These are phyloP conservation scores for Cinchona pubescens DNA, from an alignment of 257 asterid genomes.

Conservation along the genomic window DNA sequence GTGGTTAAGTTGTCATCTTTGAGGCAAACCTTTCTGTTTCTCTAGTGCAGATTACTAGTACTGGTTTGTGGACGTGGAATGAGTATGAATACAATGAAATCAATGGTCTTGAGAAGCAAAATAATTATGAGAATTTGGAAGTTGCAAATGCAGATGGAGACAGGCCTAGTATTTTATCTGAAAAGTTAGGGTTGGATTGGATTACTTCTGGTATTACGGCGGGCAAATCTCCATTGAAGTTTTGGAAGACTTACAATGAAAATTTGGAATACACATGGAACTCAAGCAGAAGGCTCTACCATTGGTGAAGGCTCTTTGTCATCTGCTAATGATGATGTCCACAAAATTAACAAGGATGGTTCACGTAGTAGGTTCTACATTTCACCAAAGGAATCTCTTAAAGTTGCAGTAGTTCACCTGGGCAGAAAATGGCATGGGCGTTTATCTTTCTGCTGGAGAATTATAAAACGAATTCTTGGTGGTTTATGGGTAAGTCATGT, in stretches of 20 bases:
- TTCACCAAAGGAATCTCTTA: conserved; percentile 81
- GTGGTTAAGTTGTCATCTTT: conserved; percentile 8
- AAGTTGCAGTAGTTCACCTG: conserved; percentile 62
- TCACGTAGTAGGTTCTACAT: conserved; percentile 50
- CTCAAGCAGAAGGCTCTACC: conserved; percentile 48
- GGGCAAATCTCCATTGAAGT: conserved; percentile 41
- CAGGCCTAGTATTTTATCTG: conserved; percentile 36
- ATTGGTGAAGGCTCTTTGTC: conserved; percentile 39
- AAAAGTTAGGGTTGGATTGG: conserved; percentile 69
- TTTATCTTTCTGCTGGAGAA: conserved; percentile 61
- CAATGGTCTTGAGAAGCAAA: conserved; percentile 28
- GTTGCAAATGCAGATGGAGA: conserved; percentile 40
- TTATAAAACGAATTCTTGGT: conserved; percentile 69
- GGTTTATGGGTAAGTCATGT: conserved; percentile 80
- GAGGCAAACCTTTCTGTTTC: conserved; percentile 11
- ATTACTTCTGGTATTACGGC: conserved; percentile 46
- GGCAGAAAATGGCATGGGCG: conserved; percentile 93
- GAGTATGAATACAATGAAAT: conserved; percentile 33
- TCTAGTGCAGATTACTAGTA: conserved; percentile 73
- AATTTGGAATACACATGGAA: conserved; percentile 49
- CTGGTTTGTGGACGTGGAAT: conserved; percentile 75
- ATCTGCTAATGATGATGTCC: conserved; percentile 38
- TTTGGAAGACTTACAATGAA: conserved; percentile 47
- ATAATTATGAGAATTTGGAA: conserved; percentile 28
- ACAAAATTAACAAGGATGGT: conserved; percentile 52